These are phyloP conservation scores for Peltaster fructicola DNA, from an alignment of 2,329 filamentous ascomycete species.

Conservation along the genomic window DNA sequence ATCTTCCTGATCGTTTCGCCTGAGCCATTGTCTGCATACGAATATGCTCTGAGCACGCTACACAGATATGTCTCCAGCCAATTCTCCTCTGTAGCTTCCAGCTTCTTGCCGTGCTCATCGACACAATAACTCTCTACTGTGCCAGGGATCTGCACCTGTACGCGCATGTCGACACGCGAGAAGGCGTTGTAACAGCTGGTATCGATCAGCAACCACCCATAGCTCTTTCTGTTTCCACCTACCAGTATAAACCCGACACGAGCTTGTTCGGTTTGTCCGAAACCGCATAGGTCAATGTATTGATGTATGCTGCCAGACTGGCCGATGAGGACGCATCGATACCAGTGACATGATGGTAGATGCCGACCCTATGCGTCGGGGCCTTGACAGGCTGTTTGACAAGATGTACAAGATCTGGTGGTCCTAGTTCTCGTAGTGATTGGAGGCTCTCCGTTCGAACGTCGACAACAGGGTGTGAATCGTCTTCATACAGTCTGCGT, in stretches of 20 bases:
- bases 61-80: constrained; percentile 98
- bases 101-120: constrained; percentile 88
- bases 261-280: constrained; percentile 76
- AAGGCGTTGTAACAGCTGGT: constrained; percentile 92
- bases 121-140: constrained; percentile 95
- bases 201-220: constrained; percentile 14
- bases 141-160: constrained; percentile 91
- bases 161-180: constrained; percentile 92
- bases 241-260: constrained; percentile 89
- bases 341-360: constrained; percentile 96
- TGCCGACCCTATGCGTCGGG: constrained; percentile 52
- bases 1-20: constrained; percentile 93
- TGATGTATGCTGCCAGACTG: constrained; percentile 93
- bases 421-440: constrained; percentile 77
- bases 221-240: constrained; percentile 15
- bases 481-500: constrained; percentile 77
- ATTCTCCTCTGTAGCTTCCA: constrained; percentile 77
- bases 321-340: constrained; percentile 95
- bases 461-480: constrained; percentile 80
- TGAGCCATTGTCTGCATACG: constrained; percentile 87
- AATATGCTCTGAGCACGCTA: constrained; percentile 83
- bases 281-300: constrained; percentile 83
- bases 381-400: constrained; percentile 56
- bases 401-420: constrained; percentile 87
- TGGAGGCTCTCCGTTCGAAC: constrained; percentile 78